Evolutionary conservation across 805 yeast species (phyloP), one percentile per base, ranked within the genome.

Genomic region (Spathaspora hagerdaliae): DNA sequence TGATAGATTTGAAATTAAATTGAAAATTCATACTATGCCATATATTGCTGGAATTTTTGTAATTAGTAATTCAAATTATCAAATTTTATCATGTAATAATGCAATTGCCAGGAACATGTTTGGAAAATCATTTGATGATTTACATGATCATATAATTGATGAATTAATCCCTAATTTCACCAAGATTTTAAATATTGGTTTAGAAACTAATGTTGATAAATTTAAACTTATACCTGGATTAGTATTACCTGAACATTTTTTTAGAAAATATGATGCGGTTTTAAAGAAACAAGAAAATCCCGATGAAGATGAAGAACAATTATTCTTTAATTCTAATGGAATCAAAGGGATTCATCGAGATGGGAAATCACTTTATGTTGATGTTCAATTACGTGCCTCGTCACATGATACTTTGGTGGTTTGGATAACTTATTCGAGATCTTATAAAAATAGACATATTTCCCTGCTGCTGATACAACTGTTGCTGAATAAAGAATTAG

Each of bases 231-330:
- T 56, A 6, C 79, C 85, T 0, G 97, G 97, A 1, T 65, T 87
- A 42, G 96, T 91, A 0, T 67, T 91, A 10, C 96, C 97, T 0
- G 98, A 91, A 62, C 97, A 90, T 64, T 85, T 86, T 59, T 90
- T 92, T 67, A 76, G 97, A 50, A 82, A 83, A 52, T 73, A 81
- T 43, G 72, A 74, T 46, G 82, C 85, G 0, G 69, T 75, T 44
- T 52, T 67, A 48, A 47, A 49, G 47, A 46, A 45, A 19, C 46
- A 49, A 27, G 50, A 41, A 7, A 55, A 60, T n/a, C 35, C 38
- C 10, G 53, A 43, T 2, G 58, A 51, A 54, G 53, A 62, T 59
- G 76, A 76, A 24, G 81, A 78, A 39, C 57, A 64, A 3, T 64
- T 80, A 40, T 83, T 85, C 49, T 58, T 79, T 47, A 72, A 74